Evolutionary conservation across 768 basidiomycete species (phyloP).

Genomic region (Phaeotremella fagi): DNA sequence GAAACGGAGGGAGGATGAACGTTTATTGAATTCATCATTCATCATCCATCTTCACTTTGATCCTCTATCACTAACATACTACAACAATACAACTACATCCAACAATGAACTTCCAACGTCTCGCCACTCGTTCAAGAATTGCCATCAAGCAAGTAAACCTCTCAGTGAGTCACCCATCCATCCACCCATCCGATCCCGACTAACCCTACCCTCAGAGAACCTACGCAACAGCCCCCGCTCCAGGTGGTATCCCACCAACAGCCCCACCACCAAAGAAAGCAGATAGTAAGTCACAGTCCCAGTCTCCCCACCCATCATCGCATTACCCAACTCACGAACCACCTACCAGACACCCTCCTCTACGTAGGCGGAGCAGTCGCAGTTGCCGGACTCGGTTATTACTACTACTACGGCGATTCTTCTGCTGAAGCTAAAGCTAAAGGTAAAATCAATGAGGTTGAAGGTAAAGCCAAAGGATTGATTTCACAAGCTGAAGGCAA

Average conservation of each 20-base stretch:
- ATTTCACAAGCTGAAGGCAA: conserved; percentile 11
- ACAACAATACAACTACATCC: no score
- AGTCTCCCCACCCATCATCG: background rate
- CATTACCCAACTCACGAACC: background rate
- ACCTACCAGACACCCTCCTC: conserved; percentile 15
- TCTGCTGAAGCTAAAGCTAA: background rate
- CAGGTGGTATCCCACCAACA: background rate
- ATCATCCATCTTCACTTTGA: no score
- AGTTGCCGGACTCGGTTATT: conserved; percentile 23
- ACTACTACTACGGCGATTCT: conserved; percentile 18
- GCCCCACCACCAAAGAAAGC: background rate
- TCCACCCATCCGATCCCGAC: no score
- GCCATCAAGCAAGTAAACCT: no score
- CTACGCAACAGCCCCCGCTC: background rate
- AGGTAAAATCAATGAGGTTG: conserved; percentile 6
- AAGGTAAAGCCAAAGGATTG: conserved; percentile 8
- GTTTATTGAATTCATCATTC: no score
- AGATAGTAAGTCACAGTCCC: background rate
- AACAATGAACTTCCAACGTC: no score
- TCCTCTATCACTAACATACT: no score
- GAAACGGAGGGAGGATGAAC: no score
- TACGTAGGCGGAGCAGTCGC: conserved; percentile 25
- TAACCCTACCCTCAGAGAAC: background rate
- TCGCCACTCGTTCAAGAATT: no score
- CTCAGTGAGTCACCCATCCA: no score